Conservation (phyloP, 2,329 filamentous ascomycete species). For the Cordyceps farinosa region DNA sequence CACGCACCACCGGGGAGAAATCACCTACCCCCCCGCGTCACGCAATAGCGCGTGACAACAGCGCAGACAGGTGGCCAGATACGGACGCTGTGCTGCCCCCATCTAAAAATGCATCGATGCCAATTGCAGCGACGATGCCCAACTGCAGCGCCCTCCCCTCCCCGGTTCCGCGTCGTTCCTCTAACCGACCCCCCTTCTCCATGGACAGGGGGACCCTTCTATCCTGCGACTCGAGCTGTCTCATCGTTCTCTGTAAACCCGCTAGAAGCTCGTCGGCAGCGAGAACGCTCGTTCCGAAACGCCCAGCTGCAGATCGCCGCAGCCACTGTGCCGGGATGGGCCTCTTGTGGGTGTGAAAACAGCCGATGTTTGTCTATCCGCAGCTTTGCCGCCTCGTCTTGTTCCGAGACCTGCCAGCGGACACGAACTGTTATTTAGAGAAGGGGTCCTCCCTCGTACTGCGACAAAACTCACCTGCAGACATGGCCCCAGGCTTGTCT, state of each 20-base stretch:
- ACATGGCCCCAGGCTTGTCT: neutral
- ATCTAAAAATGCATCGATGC: neutral
- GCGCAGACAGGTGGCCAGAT: neutral
- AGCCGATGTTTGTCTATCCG: neutral
- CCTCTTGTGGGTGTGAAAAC: neutral
- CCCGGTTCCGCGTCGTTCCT: neutral
- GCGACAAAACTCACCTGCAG: neutral
- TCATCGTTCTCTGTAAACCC: neutral
- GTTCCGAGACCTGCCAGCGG: neutral
- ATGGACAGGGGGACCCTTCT: neutral
- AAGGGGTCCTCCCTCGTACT: too few relatives aligned
- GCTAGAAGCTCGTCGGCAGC: neutral
- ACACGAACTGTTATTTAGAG: neutral
- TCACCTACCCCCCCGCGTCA: neutral
- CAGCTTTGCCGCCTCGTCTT: neutral
- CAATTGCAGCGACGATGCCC: neutral
- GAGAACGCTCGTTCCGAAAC: constrained; percentile 2
- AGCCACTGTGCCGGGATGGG: neutral
- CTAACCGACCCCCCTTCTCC: neutral
- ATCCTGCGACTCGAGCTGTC: neutral
- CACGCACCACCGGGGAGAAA: neutral
- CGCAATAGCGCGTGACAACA: neutral
- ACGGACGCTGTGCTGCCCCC: neutral
- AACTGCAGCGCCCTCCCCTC: neutral
- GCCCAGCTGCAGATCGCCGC: constrained; percentile 7